Conservation (phyloP, 192 early-diverging fungal species). For the Mortierella claussenii region DNA sequence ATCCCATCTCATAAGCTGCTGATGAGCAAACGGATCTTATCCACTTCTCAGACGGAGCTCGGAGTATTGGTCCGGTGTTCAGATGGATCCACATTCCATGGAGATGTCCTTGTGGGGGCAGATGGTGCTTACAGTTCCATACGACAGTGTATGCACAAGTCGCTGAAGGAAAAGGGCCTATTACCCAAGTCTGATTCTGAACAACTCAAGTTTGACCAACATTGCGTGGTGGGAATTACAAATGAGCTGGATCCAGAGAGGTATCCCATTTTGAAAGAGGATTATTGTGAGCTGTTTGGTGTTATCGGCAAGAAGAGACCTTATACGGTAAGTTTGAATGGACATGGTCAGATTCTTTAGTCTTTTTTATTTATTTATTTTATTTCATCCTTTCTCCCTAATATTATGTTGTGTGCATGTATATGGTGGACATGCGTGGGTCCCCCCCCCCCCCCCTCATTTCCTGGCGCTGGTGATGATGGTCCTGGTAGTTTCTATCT, state of each 20-base stretch:
- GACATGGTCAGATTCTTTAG: not conserved
- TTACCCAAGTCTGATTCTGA: conserved; percentile 34
- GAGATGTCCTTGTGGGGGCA: conserved; percentile 52
- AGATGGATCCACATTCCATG: conserved; percentile 33
- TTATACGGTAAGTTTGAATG: conserved; percentile 28
- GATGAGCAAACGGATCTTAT: conserved; percentile 42
- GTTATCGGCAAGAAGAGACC: conserved; percentile 42
- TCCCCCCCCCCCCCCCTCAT: not conserved
- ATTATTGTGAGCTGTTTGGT: conserved; percentile 20
- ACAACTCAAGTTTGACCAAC: conserved; percentile 50
- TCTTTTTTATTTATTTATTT: not conserved
- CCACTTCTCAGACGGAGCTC: conserved; percentile 23
- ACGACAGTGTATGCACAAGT: conserved; percentile 45
- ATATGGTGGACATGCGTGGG: not conserved
- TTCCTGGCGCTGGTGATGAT: too few species aligned
- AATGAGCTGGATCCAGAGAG: conserved; percentile 27
- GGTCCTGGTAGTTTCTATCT: too few species aligned
- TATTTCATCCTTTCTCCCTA: not conserved
- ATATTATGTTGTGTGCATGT: not conserved
- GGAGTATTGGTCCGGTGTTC: conserved; percentile 33
- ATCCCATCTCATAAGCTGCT: conserved; percentile 26
- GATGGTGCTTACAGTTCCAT: conserved; percentile 53
- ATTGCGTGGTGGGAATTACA: conserved; percentile 48
- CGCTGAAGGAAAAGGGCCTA: conserved; percentile 24
- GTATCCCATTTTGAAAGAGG: conserved; percentile 15